Evolutionary conservation across 108 stramenopile genomes (phyloP), one percentile per base, ranked within the genome.

Genomic region (Craspedostauros australis): DNA sequence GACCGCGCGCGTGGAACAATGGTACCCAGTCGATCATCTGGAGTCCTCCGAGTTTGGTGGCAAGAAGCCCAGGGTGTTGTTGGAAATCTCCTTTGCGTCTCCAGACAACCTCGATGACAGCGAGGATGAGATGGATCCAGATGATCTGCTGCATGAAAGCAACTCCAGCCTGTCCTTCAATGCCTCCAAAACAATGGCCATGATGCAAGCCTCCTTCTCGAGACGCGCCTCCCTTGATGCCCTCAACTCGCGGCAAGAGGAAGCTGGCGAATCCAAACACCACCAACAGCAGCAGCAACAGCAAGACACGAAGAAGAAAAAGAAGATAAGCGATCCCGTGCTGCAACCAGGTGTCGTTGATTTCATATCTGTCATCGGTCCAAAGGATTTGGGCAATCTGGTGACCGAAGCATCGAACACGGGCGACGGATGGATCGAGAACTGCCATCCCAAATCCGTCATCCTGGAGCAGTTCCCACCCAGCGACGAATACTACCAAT

Each of bases 391-490:
- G 43, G 90, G 90, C 4, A 76, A 79, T 44, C 84, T 82, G 31
- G 60, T 71, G 14, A 51, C 66, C 33, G 90, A 88, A 45, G n/a
- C n/a, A n/a, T n/a, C n/a, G n/a, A 66, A 78, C 55, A 83, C 83
- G 25, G 54, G 68, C 1, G 86, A 81, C 24, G 90, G 90, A 19
- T 92, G 90, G 90, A 79, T 92, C 3, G 63, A 88, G 49, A 70
- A 79, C 14, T 76, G 66, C 32, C n/a, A n/a, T n/a, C 90, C 90
- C 0, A 84, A 88, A 50, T 88, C 77, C 53, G 61, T 70, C 26
- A 66, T 88, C 14, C 41, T 92, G 43, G 90, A 92, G 44, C 79
- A 80, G 36, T 92, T 84, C 50, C 89, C 89, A 19, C 77, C 81
- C 2, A 57, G 61, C 46, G 72, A 84, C 43, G 84, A 81, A 6